Base-by-base conservation (phyloP, 306 rosid genomes). In the Casuarina glauca region DNA sequence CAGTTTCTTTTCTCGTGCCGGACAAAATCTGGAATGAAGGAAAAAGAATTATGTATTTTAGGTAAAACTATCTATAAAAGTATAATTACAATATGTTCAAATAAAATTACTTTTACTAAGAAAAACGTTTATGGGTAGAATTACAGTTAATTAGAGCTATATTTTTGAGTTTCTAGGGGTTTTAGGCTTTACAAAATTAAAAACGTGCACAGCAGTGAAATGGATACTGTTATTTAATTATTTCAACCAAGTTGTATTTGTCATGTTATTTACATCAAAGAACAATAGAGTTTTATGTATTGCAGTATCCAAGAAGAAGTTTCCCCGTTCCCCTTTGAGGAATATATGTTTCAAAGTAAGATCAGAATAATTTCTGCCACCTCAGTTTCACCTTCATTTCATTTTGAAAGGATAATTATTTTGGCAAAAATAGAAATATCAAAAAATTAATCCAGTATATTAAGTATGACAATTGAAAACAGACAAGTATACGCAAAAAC, bases 51-150 rank as follows among this genome's bases (percentile, higher is more conserved):
- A 26, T 26, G 32, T 26, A 26, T 26, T 26, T 26, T 26, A 26
- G 32, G 32, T 26, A 26, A 26, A 26, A 26, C 1, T 26, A 26
- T 26, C 32, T 1, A 26, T 26, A 26, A 26, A 26, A 26, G 32
- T 26, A 26, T 26, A 26, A 26, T 26, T 26, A 26, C 32, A 26
- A 26, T 0, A 26, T 26, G 32, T 26, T 26, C 32, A 26, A 26
- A 26, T 26, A 26, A 26, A 26, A 26, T 9, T 61, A 57, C 73
- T n/a, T 76, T 58, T 43, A 75, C 83, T 15, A 13, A 66, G 20
- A 39, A 77, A 17, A 5, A 68, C 15, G 76, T 4, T 51, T 3
- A 1, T 13, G 19, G n/a, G 57, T 1, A 51, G 51, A 48, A 48
- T 10, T 8, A 48, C 12, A 48, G 9, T 46, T 48, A 48, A 48